Percentiles rank a stretch among this genome's conserved stretches.
Conservation (phyloP, 768 basidiomycete genomes). For the Podaxis pistillaris region DNA sequence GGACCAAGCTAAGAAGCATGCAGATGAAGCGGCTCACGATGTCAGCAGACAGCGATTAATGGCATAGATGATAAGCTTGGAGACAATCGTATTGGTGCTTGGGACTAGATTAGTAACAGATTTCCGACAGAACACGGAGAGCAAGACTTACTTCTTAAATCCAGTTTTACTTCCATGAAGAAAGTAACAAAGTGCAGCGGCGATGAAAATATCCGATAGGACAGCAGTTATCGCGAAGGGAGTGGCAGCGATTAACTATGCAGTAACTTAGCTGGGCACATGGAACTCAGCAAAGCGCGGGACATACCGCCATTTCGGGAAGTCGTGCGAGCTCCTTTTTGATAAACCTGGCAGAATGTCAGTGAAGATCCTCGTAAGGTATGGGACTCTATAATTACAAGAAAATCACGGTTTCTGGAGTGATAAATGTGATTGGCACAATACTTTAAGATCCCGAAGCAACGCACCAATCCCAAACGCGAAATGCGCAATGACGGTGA, state of each 20-base stretch:
- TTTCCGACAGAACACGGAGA: background rate
- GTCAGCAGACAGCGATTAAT: constrained; percentile 51
- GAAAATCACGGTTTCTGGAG: constrained; percentile 32
- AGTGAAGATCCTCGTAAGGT: background rate
- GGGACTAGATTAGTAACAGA: background rate
- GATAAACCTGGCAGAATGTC: constrained; percentile 29
- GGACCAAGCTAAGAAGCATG: background rate
- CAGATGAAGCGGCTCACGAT: constrained; percentile 31
- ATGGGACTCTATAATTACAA: constrained; percentile 17
- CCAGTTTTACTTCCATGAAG: constrained; percentile 39
- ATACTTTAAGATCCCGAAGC: background rate
- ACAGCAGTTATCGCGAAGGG: constrained; percentile 46
- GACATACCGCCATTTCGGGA: constrained; percentile 32
- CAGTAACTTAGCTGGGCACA: background rate
- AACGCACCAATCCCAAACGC: constrained; percentile 36
- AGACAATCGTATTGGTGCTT: constrained; percentile 42
- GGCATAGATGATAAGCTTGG: constrained; percentile 44
- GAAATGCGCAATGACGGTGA: constrained; percentile 28
- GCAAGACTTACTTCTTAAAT: constrained; percentile 26
- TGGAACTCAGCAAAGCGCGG: background rate
- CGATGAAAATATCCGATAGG: constrained; percentile 44
- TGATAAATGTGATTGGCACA: background rate
- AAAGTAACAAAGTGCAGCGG: constrained; percentile 38
- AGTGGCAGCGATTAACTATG: constrained; percentile 37
- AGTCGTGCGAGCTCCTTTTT: constrained; percentile 32